Percentiles rank a stretch among this genome's conserved stretches.
Evolutionary conservation across 75 land plant genomes (phyloP).

Genomic region (Ceratopteris richardii): DNA sequence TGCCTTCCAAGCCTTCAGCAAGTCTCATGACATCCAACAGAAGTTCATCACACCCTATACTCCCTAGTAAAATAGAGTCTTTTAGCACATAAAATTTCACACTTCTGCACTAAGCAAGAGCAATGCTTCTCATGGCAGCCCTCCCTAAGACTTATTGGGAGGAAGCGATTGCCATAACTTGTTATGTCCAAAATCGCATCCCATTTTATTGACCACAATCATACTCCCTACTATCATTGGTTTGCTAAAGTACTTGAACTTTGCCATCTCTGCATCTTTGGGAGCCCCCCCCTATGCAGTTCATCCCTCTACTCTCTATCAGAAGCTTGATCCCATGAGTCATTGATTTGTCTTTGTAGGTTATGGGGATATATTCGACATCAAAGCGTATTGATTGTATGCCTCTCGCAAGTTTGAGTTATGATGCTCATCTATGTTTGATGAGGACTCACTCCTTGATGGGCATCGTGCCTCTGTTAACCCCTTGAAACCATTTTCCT

Average conservation of each 20-base stretch:
- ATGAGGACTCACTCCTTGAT: not conserved
- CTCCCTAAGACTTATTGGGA: slow-evolving; percentile 6
- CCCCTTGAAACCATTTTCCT: not conserved
- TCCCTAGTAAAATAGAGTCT: not conserved
- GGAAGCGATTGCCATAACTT: not conserved
- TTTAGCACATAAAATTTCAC: too few relatives aligned
- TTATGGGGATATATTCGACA: not conserved
- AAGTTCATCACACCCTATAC: not conserved
- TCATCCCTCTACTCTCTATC: not conserved
- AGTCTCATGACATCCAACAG: not conserved
- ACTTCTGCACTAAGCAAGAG: not conserved
- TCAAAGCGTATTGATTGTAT: not conserved
- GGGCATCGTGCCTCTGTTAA: not conserved
- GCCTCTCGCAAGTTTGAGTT: not conserved
- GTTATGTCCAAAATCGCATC: slow-evolving; percentile 4
- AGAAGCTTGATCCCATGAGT: not conserved
- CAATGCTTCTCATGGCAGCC: not conserved
- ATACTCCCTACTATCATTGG: not conserved
- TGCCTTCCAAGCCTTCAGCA: not conserved
- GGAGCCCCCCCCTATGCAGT: not conserved
- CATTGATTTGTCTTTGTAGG: not conserved
- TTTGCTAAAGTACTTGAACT: not conserved
- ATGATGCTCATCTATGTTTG: not conserved
- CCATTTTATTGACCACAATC: not conserved
- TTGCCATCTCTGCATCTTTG: not conserved